Evolutionary conservation across 2,329 filamentous ascomycete species (phyloP).

Genomic region (Penicillium griseofulvum): DNA sequence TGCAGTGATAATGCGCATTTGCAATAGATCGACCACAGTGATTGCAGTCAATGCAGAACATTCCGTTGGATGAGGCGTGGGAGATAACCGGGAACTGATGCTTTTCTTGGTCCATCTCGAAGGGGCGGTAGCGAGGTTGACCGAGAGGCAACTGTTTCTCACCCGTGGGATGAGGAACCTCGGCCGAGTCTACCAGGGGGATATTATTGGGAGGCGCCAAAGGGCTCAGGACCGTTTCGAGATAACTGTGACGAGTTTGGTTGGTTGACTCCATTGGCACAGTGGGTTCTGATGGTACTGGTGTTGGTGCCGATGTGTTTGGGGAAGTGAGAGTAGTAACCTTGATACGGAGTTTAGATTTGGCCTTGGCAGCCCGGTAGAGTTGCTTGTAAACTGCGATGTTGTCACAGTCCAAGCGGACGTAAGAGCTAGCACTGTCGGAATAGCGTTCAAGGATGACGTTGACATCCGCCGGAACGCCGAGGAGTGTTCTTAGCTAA

Average conservation of each 20-base stretch:
- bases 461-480: constrained; percentile 60
- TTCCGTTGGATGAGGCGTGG: constrained; percentile 35
- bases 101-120: constrained; percentile 28
- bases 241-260: constrained; percentile 37
- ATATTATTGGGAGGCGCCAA: constrained; percentile 12
- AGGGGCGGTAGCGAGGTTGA: constrained; percentile 27
- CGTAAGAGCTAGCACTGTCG: constrained; percentile 79
- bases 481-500: constrained; percentile 69
- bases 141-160: constrained; percentile 6
- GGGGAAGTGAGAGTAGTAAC: constrained; percentile 61
- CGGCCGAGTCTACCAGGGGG: constrained; percentile 6
- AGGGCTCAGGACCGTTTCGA: constrained; percentile 43
- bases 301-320: constrained; percentile 18
- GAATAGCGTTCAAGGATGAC: constrained; percentile 88
- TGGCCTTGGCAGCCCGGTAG: constrained; percentile 93
- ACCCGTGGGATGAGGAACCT: neutral
- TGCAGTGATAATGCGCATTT: constrained; percentile 89
- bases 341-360: constrained; percentile 91
- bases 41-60: constrained; percentile 92
- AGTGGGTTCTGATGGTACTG: constrained; percentile 15
- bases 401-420: constrained; percentile 75
- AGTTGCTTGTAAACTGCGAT: constrained; percentile 91
- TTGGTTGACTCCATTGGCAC: constrained; percentile 12
- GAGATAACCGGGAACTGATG: constrained; percentile 34
- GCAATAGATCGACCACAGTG: constrained; percentile 75